Evolutionary conservation across 2,329 filamentous ascomycete genomes (phyloP).

Genomic region (Fusarium gaditjirri): DNA sequence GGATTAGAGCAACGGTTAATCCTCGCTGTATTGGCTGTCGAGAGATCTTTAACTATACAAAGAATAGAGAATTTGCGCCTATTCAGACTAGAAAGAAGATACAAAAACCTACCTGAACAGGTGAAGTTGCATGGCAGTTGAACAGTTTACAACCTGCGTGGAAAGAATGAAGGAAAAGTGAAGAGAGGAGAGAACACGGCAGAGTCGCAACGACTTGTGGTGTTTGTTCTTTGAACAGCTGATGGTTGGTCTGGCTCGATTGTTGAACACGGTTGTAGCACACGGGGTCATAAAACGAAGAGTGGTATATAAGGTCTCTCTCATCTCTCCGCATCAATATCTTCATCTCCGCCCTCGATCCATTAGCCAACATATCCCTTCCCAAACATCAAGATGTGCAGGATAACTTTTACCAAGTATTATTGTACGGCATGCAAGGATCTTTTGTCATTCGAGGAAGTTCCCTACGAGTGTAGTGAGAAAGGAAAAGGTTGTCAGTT

Average conservation of each 20-base stretch:
- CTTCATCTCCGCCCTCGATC: too few relatives aligned
- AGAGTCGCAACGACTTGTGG: not conserved
- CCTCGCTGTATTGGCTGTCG: too few relatives aligned
- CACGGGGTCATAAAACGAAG: rapidly evolving
- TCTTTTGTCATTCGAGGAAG: not conserved
- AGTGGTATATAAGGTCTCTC: not conserved
- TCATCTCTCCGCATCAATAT: rapidly evolving
- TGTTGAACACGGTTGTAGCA: rapidly evolving
- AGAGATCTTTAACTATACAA: not conserved
- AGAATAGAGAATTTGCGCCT: rapidly evolving
- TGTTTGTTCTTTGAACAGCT: not conserved
- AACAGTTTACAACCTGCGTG: not conserved
- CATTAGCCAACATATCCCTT: too few relatives aligned
- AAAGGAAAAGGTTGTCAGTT: not conserved
- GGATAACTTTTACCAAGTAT: not conserved
- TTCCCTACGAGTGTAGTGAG: not conserved
- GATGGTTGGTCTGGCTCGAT: not conserved
- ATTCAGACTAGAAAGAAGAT: not conserved
- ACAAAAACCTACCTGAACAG: rapidly evolving
- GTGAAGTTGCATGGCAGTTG: rapidly evolving
- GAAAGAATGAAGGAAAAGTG: not conserved
- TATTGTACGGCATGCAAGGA: not conserved
- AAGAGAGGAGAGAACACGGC: not conserved
- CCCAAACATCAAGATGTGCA: not conserved
- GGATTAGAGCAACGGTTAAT: rapidly evolving